Percentiles rank a stretch among this genome's conserved stretches.
Conservation (phyloP, 495 filamentous ascomycete species). For the Aspergillus cristatus region DNA sequence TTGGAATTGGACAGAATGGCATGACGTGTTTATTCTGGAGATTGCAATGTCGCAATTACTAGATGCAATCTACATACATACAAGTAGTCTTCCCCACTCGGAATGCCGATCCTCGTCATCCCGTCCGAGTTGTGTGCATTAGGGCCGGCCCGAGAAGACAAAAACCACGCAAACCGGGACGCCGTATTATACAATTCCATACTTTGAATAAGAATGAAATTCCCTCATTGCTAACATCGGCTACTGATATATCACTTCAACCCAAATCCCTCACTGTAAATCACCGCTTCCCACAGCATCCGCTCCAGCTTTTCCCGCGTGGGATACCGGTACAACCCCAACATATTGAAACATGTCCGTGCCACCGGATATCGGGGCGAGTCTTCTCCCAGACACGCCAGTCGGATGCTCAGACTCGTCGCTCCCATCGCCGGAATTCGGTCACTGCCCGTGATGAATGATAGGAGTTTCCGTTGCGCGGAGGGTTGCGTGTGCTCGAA, state of each 20-base stretch:
- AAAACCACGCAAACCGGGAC: too few species aligned
- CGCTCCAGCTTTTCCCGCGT: conserved; percentile 55
- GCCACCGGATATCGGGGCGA: conserved; percentile 70
- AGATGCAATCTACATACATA: too few species aligned
- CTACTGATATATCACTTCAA: conserved; percentile 75
- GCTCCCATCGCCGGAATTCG: conserved; percentile 88
- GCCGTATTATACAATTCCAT: too few species aligned
- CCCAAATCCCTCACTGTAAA: conserved; percentile 90
- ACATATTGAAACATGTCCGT: conserved; percentile 84
- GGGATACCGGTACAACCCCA: conserved; percentile 66
- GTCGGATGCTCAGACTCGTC: conserved; percentile 65
- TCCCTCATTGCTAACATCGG: too few species aligned
- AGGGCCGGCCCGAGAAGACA: too few species aligned
- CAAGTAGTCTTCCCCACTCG: too few species aligned
- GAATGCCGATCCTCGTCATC: too few species aligned
- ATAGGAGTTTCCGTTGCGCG: conserved; percentile 68
- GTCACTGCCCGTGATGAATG: conserved; percentile 91
- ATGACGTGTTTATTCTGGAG: too few species aligned
- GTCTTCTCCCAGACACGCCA: conserved; percentile 70
- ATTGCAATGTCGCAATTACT: too few species aligned
- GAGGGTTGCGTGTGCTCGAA: conserved; percentile 56
- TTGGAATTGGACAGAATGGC: too few species aligned
- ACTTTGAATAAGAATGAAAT: too few species aligned
- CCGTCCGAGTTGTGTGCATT: too few species aligned
- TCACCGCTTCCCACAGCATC: conserved; percentile 77